A percentile compares a stretch with the other conserved stretches of the same genome.
Evolutionary conservation across 176 grass and related monocot species (phyloP).

Genomic region (Zea luxurians): DNA sequence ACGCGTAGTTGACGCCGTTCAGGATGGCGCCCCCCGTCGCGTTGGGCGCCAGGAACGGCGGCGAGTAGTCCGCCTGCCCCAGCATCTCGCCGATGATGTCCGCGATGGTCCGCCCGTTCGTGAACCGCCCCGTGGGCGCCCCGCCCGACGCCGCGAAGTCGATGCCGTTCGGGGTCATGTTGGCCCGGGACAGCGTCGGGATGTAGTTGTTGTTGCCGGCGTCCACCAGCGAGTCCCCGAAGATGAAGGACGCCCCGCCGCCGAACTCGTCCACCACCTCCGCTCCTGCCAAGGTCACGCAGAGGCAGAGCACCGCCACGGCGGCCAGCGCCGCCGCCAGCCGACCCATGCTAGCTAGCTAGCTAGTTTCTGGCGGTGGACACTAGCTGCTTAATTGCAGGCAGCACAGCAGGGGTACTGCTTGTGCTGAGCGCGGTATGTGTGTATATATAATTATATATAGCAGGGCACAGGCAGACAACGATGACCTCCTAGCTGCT

Average conservation of each 20-base stretch:
- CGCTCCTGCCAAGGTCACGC: neutral
- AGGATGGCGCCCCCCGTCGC: constrained; percentile 60
- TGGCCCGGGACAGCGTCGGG: constrained; percentile 68
- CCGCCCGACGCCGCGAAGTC: constrained; percentile 88
- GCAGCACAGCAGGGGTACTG: neutral
- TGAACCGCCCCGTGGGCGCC: constrained; percentile 80
- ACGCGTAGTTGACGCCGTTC: constrained; percentile 91
- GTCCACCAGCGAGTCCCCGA: constrained; percentile 93
- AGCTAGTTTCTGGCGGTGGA: neutral
- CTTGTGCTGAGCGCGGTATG: neutral
- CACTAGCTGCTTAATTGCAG: neutral
- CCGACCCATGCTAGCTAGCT: neutral
- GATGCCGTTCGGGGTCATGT: constrained; percentile 87
- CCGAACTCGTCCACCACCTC: constrained; percentile 30
- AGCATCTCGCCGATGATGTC: constrained; percentile 92
- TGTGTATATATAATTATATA: neutral
- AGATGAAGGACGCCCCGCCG: constrained; percentile 76
- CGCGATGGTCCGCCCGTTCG: constrained; percentile 89
- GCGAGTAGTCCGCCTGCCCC: constrained; percentile 67
- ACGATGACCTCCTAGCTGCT: neutral
- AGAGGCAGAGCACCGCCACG: constrained; percentile 31
- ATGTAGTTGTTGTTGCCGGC: constrained; percentile 97
- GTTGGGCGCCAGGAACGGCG: constrained; percentile 79
- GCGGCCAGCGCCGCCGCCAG: neutral
- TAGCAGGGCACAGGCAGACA: neutral